Evolutionary conservation across 2,329 filamentous ascomycete species (phyloP), one percentile per base, ranked within the genome.

Genomic region (Aspergillus sp.): DNA sequence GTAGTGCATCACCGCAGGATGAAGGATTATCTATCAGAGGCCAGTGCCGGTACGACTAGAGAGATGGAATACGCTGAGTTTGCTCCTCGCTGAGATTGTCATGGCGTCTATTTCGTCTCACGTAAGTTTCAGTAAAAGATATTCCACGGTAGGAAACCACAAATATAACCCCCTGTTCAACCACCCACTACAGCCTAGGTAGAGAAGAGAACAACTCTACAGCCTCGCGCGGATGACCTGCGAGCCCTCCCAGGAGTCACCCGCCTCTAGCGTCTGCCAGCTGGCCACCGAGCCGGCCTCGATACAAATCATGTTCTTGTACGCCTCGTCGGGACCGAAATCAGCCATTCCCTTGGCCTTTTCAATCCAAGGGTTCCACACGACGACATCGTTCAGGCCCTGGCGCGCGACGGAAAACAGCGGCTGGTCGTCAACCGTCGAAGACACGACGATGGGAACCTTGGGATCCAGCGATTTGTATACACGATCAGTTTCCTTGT

Each of bases 321-420:
- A 97, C 35, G 89, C 94, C 49, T 92, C 88, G 67, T 95, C 88
- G 46, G 94, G 94, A 53, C 82, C 82, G 69, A 97, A 96, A 72
- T 99, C 94, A 48, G 78, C 85, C 76, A 96, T 95, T 4, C 81
- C 81, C 62, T 85, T 83, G 1, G 89, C 85, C 78, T 95, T 95
- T 58, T 92, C 89, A 38, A 81, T 80, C 91, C 93, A 96, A 1
- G 94, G 94, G 74, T 99, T 99, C 94, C 94, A 99, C 26, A 97
- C 88, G 1, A 96, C 93, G 14, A 94, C 86, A 61, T 97, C 90
- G 56, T 83, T 82, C 60, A 99, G 80, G 60, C 90, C 92, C 73
- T 96, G 90, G 56, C 94, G 84, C 38, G 87, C 83, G 50, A 97
- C 80, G 54, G 85, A 84, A 76, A 88, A 91, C 47, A 81, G 76